phyloP scores from a whole-genome alignment of 176 grass and related monocot species.

The Oryza rufipogon region DNA sequence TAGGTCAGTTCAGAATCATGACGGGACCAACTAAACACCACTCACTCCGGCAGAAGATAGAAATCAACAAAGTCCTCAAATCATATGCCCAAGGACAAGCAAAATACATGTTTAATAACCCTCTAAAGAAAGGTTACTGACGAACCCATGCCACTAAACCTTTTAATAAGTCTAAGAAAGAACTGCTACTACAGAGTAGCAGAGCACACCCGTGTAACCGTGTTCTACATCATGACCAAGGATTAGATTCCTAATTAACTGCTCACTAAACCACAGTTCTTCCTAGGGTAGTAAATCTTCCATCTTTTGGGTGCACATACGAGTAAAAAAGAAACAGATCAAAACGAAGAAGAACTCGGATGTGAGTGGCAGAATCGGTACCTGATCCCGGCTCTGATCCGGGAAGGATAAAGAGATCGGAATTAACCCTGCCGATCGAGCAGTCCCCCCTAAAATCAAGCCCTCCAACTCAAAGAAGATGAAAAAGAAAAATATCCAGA shows the following conservation, averaged over 20 bases:
- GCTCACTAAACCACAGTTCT: background rate
- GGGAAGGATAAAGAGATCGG: background rate
- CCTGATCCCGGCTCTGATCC: constrained; percentile 29
- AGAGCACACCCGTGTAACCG: background rate
- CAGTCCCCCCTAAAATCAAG: background rate
- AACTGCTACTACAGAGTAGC: background rate
- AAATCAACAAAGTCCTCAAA: background rate
- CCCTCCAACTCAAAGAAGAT: background rate
- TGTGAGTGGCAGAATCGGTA: background rate
- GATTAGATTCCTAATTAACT: background rate
- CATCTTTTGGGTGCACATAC: background rate
- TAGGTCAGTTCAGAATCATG: background rate
- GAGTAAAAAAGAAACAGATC: background rate
- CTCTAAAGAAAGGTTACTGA: background rate
- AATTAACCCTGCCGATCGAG: background rate
- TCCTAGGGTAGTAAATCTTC: background rate
- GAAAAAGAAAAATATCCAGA: background rate
- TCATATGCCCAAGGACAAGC: background rate
- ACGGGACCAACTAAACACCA: background rate
- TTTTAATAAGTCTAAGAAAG: background rate
- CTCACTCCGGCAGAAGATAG: background rate
- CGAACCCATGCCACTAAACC: background rate
- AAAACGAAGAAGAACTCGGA: background rate
- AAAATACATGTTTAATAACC: background rate
- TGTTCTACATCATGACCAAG: background rate